phyloP scores from a whole-genome alignment of 805 yeast species.

The Nakazawaea wyomingensis region DNA sequence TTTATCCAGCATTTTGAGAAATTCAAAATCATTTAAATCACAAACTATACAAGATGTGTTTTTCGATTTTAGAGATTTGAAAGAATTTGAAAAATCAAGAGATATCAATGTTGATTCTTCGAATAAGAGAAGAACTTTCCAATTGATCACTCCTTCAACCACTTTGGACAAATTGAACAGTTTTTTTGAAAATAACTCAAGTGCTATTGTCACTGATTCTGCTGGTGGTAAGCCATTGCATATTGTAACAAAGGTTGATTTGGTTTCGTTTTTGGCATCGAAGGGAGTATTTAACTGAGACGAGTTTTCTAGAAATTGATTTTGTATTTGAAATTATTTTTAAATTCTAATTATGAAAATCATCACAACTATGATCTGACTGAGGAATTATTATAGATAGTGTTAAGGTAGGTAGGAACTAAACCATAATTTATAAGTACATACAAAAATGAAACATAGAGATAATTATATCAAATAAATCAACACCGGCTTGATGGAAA shows the following conservation, averaged over 20 bases:
- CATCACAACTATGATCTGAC: too few species aligned
- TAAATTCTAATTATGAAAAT: too few species aligned
- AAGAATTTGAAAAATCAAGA: slow-evolving; percentile 60
- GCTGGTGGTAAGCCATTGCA: slow-evolving; percentile 68
- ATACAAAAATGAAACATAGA: too few species aligned
- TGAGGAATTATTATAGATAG: too few species aligned
- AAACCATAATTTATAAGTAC: too few species aligned
- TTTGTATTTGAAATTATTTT: too few species aligned
- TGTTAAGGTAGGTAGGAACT: too few species aligned
- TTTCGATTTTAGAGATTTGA: slow-evolving; percentile 70
- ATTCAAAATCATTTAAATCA: slow-evolving; percentile 57
- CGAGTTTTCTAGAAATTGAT: too few species aligned
- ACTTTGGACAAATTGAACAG: slow-evolving; percentile 62
- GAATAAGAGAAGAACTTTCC: slow-evolving; percentile 60
- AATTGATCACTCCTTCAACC: slow-evolving; percentile 60
- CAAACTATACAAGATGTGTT: slow-evolving; percentile 54
- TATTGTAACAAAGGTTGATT: slow-evolving; percentile 83
- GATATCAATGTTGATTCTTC: slow-evolving; percentile 51
- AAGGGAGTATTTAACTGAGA: slow-evolving; percentile 25
- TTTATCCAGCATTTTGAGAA: slow-evolving; percentile 59
- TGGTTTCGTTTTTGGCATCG: slow-evolving; percentile 47
- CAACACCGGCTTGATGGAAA: too few species aligned
- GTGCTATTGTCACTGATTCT: slow-evolving; percentile 74
- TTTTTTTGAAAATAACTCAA: slow-evolving; percentile 80
- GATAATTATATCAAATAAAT: too few species aligned